These are phyloP conservation scores for Blumeria graminis DNA, from an alignment of 2,329 filamentous ascomycete genomes.

Conservation along the genomic window DNA sequence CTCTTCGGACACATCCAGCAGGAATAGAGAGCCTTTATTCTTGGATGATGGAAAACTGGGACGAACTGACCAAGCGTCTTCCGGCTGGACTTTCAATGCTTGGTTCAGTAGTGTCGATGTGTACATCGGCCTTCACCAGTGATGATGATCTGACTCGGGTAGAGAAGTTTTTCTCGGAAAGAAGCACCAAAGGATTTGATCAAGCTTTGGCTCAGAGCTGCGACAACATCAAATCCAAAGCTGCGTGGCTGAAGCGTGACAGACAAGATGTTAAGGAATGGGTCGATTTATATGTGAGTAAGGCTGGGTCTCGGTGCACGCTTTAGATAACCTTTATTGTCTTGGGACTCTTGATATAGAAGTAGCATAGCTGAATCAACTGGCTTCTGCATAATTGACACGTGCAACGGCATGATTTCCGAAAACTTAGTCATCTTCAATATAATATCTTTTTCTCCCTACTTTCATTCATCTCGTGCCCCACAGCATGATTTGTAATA, in stretches of 20 bases:
- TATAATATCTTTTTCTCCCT: too few relatives aligned
- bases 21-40: constrained; percentile 60
- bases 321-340: too few relatives aligned
- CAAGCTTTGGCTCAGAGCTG: constrained; percentile 73
- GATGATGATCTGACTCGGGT: constrained; percentile 53
- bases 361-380: too few relatives aligned
- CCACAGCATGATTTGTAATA: too few relatives aligned
- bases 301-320: background rate
- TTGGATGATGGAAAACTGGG: constrained; percentile 79
- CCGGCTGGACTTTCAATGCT: constrained; percentile 75
- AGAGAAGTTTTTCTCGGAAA: constrained; percentile 55
- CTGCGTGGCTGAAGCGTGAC: constrained; percentile 58
- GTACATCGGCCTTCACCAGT: constrained; percentile 57
- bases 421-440: too few relatives aligned
- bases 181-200: constrained; percentile 73
- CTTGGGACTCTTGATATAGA: too few relatives aligned
- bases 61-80: constrained; percentile 53
- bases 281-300: constrained; percentile 32
- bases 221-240: constrained; percentile 66
- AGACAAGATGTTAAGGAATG: constrained; percentile 49
- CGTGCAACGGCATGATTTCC: too few relatives aligned
- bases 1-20: constrained; percentile 49
- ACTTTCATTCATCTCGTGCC: too few relatives aligned
- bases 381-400: too few relatives aligned
- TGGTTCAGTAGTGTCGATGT: constrained; percentile 60